Base-by-base conservation (phyloP, 352 stramenopile genomes). In the Globisporangium megalacanthum region DNA sequence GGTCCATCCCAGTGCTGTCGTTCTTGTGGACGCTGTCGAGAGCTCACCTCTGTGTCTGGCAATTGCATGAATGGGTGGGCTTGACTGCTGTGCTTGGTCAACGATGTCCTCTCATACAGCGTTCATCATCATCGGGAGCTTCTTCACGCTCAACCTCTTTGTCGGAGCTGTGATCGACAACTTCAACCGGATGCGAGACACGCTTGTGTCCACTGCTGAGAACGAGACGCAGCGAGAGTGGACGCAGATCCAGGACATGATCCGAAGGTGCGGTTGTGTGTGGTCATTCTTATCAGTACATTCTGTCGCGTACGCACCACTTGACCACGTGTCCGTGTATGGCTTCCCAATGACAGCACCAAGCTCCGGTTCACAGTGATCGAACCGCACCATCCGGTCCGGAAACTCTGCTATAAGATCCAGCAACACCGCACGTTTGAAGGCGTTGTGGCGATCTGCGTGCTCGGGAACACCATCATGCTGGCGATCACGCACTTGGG, bases 131-230 rank as follows among this genome's bases (percentile, higher is more conserved):
- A 73, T 96, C 25, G 84, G 87, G 22, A 72, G 72, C 49, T 96
- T 93, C 49, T 94, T 97, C 68, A 80, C 91, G 7, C 72, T 96
- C 52, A 91, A 96, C 41, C 74, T 96, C 1, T 96, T 96, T 63
- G 81, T 95, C 4, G 88, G 87, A 22, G 83, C 92, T 0, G 86
- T 96, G 29, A 86, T 96, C 48, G 85, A 96, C 64, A 92, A 94
- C 54, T 97, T 96, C 46, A 86, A 91, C 31, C 65, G 79, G 10
- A 76, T 80, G 68, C 54, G 68, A 44, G 73, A 75, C 44, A 73
- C 75, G 35, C 51, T 87, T 35, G 66, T 69, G 8, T 58, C 60
- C 14, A 61, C 86, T 0, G 55, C 49, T 2, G 73, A 88, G 52
- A 94, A 77, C 19, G 78, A 86, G 17, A 76, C 83, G 1, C 79